Percentiles rank a stretch among this genome's conserved stretches.
These are phyloP conservation scores for Penstemon barbatus DNA, from an alignment of 257 asterid species.

Conservation along the genomic window DNA sequence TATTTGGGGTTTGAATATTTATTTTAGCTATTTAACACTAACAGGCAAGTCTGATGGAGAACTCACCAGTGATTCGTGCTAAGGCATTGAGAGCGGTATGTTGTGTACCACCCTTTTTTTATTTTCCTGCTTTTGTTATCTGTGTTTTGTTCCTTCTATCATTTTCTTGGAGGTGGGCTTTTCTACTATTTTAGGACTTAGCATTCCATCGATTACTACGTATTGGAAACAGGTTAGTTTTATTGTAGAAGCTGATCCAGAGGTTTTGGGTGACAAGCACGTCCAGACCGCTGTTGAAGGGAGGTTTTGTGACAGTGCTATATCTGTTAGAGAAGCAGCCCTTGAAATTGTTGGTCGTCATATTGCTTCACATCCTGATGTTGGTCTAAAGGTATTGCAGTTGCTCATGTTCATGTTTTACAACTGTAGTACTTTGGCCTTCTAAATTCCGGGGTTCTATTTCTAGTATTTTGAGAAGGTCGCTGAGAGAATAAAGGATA, in stretches of 20 bases:
- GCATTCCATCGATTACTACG: constrained; percentile 25
- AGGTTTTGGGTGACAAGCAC: constrained; percentile 83
- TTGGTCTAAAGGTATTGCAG: constrained; percentile 87
- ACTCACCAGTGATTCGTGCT: constrained; percentile 93
- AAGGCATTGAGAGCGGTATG: constrained; percentile 98
- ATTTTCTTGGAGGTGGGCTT: constrained; percentile 17
- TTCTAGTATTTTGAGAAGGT: constrained; percentile 93
- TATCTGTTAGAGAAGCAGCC: constrained; percentile 98
- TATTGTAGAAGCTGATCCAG: constrained; percentile 99
- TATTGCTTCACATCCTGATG: constrained; percentile 98
- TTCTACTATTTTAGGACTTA: constrained; percentile 24
- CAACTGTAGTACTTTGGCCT: constrained; percentile 28
- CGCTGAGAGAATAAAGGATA: constrained; percentile 94
- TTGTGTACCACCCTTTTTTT: constrained; percentile 27
- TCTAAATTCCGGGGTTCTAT: constrained; percentile 32
- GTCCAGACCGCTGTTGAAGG: constrained; percentile 97
- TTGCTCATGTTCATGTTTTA: constrained; percentile 27
- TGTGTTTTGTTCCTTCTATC: neutral
- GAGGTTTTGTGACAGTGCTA: constrained; percentile 96
- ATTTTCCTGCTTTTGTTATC: constrained; percentile 12
- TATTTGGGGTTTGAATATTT: constrained; percentile 19
- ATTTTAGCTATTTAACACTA: constrained; percentile 26
- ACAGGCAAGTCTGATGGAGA: constrained; percentile 95
- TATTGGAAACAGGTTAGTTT: constrained; percentile 76
- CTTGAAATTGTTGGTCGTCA: constrained; percentile 98